Base-by-base conservation (phyloP, 768 basidiomycete species). In the Leucocoprinus birnbaumii region DNA sequence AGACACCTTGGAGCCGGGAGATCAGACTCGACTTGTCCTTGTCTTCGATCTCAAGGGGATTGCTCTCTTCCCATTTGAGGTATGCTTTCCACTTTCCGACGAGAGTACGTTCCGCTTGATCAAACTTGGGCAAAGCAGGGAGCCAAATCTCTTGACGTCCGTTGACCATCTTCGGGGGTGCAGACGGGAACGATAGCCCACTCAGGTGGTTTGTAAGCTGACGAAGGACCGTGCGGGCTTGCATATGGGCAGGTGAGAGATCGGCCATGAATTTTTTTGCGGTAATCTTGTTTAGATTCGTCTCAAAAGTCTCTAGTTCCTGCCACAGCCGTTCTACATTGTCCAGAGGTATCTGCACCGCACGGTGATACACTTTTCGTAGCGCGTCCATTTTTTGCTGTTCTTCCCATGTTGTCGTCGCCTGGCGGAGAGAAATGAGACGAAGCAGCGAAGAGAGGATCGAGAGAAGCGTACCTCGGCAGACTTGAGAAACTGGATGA, bases 251-350 rank as follows among this genome's bases (percentile, higher is more conserved):
- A 5, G 94, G 91, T 2, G 91, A 90, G n/a, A 92, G 80, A 70
- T 98, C 95, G 53, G 84, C 78, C 74, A 98, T 85, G 71, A 98
- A 95, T 66, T 98, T 97, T 70, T 98, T 98, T 13, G 96, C 94
- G 31, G 94, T 96, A 58, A 93, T 88, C 68, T 87, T 87, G 72
- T 96, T 98, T 60, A 97, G 73, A 48, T 78, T 79, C 52, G 83
- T 93, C 69, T 99, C 96, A 63, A 97, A 98, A 0, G 87, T 74
- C 69, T 98, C 94, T 58, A 93, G 87, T 51, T 97, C 94, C 62
- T 88, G 85, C 97, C 97, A 99, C 18, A 99, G 77, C 37, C 78
- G 78, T 66, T 98, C 95, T 62, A 98, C 84, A 63, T 94, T 94
- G 67, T 94, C 90, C 61, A 98, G 80, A 0, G 97, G 97, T 27